Evolutionary conservation across 331 rosid genomes (phyloP), one percentile per base, ranked within the genome.

Genomic region (Spiraea crenata): DNA sequence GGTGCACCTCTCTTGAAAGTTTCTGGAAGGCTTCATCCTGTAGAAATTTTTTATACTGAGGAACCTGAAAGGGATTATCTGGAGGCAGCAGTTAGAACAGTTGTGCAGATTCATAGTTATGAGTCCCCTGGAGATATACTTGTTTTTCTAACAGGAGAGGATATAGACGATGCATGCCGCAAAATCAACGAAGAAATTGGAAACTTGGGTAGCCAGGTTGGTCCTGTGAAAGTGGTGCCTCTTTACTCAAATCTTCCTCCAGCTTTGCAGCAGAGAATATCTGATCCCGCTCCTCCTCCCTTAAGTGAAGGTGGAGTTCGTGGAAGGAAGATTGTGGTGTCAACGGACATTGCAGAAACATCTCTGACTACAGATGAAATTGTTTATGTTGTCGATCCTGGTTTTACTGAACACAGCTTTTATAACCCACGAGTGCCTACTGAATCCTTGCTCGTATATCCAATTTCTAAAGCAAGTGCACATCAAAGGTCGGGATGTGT

Each of bases 401-500:
- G 99, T 16, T 91, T 95, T 85, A 77, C 98, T 8, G 89, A 95
- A 74, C 98, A 95, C 76, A 81, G 81, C 80, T 96, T 95, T 69
- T 95, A 95, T 79, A 95, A 95, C 74, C 99, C 99, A 35, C 87
- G 96, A 58, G 87, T 91, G 59, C 93, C 96, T 54, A 96, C 87
- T 10, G 99, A 95, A 77, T 95, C 96, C 34, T 82, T 95, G 82
- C 84, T 95, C 81, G 99, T 91, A 65, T 95, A 98, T 66, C 98
- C 98, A 17, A 91, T 88, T 74, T 95, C 98, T 9, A 95, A 91
- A 75, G 99, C 99, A 38, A 95, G 98, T 84, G 99, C 98, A 9
- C 99, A 89, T 74, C 99, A 95, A 83, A 91, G 99, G 82, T 95
- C 99, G 19, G 96, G 98, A 5, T 93, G 99, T 85, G 98, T 98